Base-by-base conservation (phyloP, 768 basidiomycete species). In the Artomyces pyxidatus region DNA sequence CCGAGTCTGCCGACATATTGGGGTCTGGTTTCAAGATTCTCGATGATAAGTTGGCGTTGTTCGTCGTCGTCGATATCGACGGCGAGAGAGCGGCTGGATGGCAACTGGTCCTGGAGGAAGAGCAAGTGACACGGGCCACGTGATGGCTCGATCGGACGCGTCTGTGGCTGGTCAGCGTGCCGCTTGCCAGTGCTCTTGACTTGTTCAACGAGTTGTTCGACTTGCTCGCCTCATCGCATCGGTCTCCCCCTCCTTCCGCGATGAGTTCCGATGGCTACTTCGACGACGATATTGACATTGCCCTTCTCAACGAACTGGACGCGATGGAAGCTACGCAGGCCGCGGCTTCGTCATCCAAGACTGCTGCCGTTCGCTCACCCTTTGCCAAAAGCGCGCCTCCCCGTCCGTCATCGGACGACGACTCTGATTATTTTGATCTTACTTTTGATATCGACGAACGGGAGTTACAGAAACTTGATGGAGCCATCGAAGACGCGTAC, bases 181-280 rank as follows among this genome's bases (percentile, higher is more conserved):
- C 42, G 30, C 37, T 3, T 2, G 3, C 21, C n/a, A n/a, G 21
- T 26, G 16, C 42, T 37, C 37, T 30, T 27, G 37, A 17, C 47
- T 37, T 16, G 47, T 17, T 26, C 14, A 27, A 48, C 42, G 2
- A 11, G 42, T 26, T 8, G 7, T 14, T 42, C 22, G 16, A 46
- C 40, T 12, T 49, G 17, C n/a, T n/a, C 42, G 42, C 26, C 28
- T 10, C 11, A 28, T 27, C 47, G 35, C 50, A 37, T 3, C 30
- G 2, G 16, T 16, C 22, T n/a, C 19, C 26, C 11, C 29, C 39
- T 6, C 8, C 8, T 32, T 19, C 42, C 25, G 54, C 57, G 52
- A 87, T 89, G 85, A 85, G 80, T 70, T 87, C 84, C 29, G 86
- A 87, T 68, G 81, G 74, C 37, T 87, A 81, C 60, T 89, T 85